A percentile compares a stretch with the other conserved stretches of the same genome.
Conservation (phyloP, 169 alveolate species). For the Eimeria zaria region DNA sequence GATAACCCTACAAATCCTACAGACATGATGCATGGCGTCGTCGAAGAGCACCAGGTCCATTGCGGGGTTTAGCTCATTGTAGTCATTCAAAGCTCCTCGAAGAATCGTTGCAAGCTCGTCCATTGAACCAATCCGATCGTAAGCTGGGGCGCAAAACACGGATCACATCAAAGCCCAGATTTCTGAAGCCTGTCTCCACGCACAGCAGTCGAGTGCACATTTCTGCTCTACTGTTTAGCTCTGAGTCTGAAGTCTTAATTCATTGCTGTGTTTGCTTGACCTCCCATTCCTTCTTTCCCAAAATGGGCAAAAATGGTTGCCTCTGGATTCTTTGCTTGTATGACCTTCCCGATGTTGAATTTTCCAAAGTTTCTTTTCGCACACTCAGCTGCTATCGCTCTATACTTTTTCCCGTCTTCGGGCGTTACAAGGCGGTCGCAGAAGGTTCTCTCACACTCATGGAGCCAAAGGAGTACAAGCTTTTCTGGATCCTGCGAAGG, state of each 20-base stretch:
- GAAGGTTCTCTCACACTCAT: constrained; percentile 98
- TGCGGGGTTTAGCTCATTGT: constrained; percentile 96
- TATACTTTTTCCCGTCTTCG: constrained; percentile 94
- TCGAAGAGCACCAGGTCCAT: constrained; percentile 98
- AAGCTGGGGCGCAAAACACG: constrained; percentile 86
- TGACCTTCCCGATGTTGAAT: constrained; percentile 94
- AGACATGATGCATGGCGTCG: constrained; percentile 98
- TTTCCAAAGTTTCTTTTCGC: constrained; percentile 95
- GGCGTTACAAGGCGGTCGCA: constrained; percentile 96
- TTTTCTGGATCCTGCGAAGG: constrained; percentile 94
- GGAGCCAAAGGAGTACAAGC: constrained; percentile 96
- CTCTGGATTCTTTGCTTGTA: constrained; percentile 94
- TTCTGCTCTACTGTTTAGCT: not conserved
- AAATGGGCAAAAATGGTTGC: constrained; percentile 95
- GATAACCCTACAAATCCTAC: constrained; percentile 96
- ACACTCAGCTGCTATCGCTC: constrained; percentile 94
- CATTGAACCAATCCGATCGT: constrained; percentile 95
- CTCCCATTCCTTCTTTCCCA: constrained; percentile 91
- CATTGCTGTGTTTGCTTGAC: not conserved
- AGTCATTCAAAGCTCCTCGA: constrained; percentile 95
- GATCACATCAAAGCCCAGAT: not conserved
- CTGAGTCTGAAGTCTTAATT: not conserved
- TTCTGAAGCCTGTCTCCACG: not conserved
- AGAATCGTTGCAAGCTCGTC: constrained; percentile 92
- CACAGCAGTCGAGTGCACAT: not conserved